Base-by-base conservation (phyloP, 1,284 basidiomycete species). In the Cryptococcus depauperatus region DNA sequence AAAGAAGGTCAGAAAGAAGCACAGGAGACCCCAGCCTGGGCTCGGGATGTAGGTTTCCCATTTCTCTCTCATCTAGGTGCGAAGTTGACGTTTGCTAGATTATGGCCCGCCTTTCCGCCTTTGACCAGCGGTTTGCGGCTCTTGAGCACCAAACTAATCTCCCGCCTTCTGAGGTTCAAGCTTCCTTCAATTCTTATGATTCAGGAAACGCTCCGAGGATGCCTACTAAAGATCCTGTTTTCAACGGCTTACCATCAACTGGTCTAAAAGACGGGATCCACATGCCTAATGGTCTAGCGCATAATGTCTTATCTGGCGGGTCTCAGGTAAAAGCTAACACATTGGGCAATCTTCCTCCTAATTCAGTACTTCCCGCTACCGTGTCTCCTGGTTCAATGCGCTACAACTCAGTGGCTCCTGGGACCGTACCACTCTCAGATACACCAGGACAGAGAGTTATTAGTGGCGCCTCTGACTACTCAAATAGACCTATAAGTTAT, bases 191-290 rank as follows among this genome's bases (percentile, higher is more conserved):
- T 18, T 44, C 54, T 23, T 48, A 47, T 22, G 23, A 35, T 13
- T 48, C 48, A 18, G 49, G 52, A 21, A 52, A 57, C 18, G 44
- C 57, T 5, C 41, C 51, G 3, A 38, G 48, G n/a, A 50, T 57
- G 18, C 23, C 59, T 9, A 46, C 63, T 28, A 48, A 63, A 37
- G 57, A 63, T 16, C 52, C 63, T 13, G 50, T 64, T 30, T 58
- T 55, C 46, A 39, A 53, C 22, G 52, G 54, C 6, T 34, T 61
- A n/a, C 54, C 54, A 16, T 42, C 38, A 13, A 43, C 51, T 0
- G 43, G 43, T 13, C 44, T 52, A 43, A 43, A 49, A 3, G 33
- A 28, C 18, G 29, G 40, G 13, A 40, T 44, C 8, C 11, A 45
- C 14, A 45, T 44, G 48, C 47, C 44, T 35, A 39, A 41, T 32